These are phyloP conservation scores for Geotrichum aggregatum DNA, from an alignment of 1,139 yeast species.

Conservation along the genomic window DNA sequence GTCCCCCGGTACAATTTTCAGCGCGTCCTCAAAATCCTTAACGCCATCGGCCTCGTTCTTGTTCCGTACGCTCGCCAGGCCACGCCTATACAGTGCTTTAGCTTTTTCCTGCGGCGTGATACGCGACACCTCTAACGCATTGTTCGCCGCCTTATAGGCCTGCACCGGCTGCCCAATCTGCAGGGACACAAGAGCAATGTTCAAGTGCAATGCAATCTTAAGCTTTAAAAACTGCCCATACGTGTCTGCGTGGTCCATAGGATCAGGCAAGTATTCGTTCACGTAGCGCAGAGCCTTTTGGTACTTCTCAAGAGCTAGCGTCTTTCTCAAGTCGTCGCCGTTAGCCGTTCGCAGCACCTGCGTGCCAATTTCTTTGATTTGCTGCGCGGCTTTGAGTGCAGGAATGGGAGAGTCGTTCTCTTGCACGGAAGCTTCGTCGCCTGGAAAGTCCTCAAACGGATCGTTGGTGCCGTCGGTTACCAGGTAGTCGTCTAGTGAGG, in stretches of 20 bases:
- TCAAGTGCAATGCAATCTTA: slow-evolving; percentile 60
- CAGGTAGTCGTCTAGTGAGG: slow-evolving; percentile 4
- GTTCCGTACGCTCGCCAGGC: slow-evolving; percentile 59
- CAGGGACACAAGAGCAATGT: slow-evolving; percentile 68
- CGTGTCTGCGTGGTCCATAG: slow-evolving; percentile 26
- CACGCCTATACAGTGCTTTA: slow-evolving; percentile 82
- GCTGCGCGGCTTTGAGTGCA: slow-evolving; percentile 56
- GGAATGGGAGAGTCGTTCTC: slow-evolving; percentile 50
- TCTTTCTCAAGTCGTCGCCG: slow-evolving; percentile 37
- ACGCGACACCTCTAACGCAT: slow-evolving; percentile 56
- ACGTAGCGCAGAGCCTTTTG: slow-evolving; percentile 64
- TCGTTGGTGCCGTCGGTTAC: slow-evolving; percentile 81
- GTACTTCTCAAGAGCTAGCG: slow-evolving; percentile 62
- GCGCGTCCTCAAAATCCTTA: slow-evolving; percentile 61
- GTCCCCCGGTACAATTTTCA: slow-evolving; percentile 64
- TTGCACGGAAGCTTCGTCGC: slow-evolving; percentile 52
- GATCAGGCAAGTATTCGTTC: slow-evolving; percentile 62
- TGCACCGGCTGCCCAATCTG: slow-evolving; percentile 55
- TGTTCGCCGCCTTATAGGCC: slow-evolving; percentile 56
- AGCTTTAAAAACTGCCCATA: slow-evolving; percentile 38
- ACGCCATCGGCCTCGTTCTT: slow-evolving; percentile 74
- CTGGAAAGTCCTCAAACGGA: slow-evolving; percentile 65
- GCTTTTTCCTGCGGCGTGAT: slow-evolving; percentile 66
- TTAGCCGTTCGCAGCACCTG: slow-evolving; percentile 50
- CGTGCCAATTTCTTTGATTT: slow-evolving; percentile 77